Evolutionary conservation across 148 eudicot genomes (phyloP), one percentile per base, ranked within the genome.

Genomic region (Amaranthus cruentus): DNA sequence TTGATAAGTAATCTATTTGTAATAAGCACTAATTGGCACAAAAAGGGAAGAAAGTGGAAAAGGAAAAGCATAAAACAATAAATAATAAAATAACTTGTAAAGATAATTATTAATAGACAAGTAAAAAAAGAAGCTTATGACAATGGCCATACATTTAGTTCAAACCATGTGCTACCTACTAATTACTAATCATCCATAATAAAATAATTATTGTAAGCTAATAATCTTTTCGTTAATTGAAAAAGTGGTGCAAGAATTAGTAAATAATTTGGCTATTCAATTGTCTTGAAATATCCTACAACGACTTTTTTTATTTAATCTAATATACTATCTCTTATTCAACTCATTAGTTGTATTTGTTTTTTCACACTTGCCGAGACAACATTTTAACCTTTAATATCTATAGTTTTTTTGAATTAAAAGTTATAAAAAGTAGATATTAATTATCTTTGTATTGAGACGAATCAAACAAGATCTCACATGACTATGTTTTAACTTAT

Each of bases 81-180:
- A 54, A 7, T 52, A 52, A 53, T 42, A 73, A 64, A 65, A 53
- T 74, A 21, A 46, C 70, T 74, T 64, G 76, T 65, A 55, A 75
- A 66, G 56, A 67, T 57, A 64, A 21, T 55, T 2, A 56, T 74
- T 55, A 66, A 0, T 57, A 65, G 12, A 64, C 63, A 4, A 65
- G 55, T 65, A 46, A 74, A 73, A 4, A 55, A 47, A 68, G 67
- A 44, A 69, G 55, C 68, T 70, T 69, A 69, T 76, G 68, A 44
- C 28, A 55, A 44, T 70, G 48, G 46, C 65, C 73, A 69, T 69
- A 53, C 38, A 70, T 70, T 38, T 51, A 44, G 74, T 68, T 70
- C 79, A n/a, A 76, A 76, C 74, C 74, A 76, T 63, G 79, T 70
- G 74, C 79, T 55, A 62, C 42, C 61, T 70, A 76, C 73, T 62